Base-by-base conservation (phyloP, 306 rosid genomes). In the Begonia peltatifolia region DNA sequence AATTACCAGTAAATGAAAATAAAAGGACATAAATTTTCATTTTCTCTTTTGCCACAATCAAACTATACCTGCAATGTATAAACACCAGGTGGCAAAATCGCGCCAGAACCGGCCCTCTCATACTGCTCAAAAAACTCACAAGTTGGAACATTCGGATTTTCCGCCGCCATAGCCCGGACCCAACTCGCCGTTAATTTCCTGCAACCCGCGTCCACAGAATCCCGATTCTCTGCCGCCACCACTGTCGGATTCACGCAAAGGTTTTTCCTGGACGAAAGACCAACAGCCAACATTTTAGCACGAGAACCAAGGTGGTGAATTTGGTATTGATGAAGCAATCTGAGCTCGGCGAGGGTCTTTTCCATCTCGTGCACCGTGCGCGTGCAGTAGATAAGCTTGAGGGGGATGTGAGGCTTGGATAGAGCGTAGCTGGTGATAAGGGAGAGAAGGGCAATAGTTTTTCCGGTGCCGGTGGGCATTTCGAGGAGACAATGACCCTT, bases 361-460 rank as follows among this genome's bases (percentile, higher is more conserved):
- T 89, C 97, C 95, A 89, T 89, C 71, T 89, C 95, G 63, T 89
- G 97, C 12, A 89, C 97, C 5, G 97, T 89, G 43, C 95, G 90
- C 8, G 97, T 89, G 68, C 95, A 89, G 69, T 89, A 89, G 56
- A 89, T 69, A 63, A 89, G 94, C 64, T 89, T 89, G 57, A 89
- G 76, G 0, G 90, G 87, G 42, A 70, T 72, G 4, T 80, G 70
- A 60, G 87, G 97, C 22, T 79, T 81, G 49, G 94, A 82, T 62
- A 89, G 79, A 4, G 67, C 67, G 80, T 89, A 89, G 76, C 87
- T 76, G 20, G 95, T 78, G 74, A 89, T 85, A 14, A 89, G 73
- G 1, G 94, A 84, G 49, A 89, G 85, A 10, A 89, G 79, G 2
- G 95, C 87, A 25, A 85, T 82, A 54, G 97, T 85, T 48, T 89